Conservation (phyloP, 2,329 filamentous ascomycete genomes). For the Pyricularia grisea region DNA sequence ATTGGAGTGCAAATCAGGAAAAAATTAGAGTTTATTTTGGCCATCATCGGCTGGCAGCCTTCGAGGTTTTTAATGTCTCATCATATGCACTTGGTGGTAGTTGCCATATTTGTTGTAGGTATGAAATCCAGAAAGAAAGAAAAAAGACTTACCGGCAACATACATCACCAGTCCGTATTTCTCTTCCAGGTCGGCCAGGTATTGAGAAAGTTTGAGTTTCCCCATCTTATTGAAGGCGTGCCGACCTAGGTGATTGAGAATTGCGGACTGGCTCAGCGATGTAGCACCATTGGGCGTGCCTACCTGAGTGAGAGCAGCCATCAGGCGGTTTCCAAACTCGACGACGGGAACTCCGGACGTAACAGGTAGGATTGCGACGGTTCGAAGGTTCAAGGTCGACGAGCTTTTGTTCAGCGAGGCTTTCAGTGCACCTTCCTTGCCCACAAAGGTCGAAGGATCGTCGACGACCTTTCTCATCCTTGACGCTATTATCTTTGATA, state of each 20-base stretch:
- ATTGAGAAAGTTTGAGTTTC: conserved; percentile 90
- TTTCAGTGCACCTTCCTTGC: conserved; percentile 45
- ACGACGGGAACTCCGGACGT: conserved; percentile 87
- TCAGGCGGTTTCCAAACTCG: conserved; percentile 83
- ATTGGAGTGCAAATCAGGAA: conserved; percentile 39
- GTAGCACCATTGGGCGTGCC: conserved; percentile 85
- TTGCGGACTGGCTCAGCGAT: conserved; percentile 84
- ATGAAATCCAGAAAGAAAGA: background rate
- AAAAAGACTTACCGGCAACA: conserved; percentile 56
- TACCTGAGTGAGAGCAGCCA: conserved; percentile 82
- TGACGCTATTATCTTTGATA: conserved; percentile 95
- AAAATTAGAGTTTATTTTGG: conserved; percentile 57
- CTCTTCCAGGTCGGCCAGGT: conserved; percentile 92
- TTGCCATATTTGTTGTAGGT: background rate
- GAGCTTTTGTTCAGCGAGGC: conserved; percentile 57
- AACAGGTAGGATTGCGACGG: conserved; percentile 85
- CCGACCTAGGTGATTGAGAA: conserved; percentile 87
- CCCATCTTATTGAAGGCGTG: conserved; percentile 98
- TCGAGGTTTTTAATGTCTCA: conserved; percentile 39
- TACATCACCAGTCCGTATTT: conserved; percentile 95
- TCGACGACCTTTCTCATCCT: conserved; percentile 87
- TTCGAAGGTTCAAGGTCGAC: conserved; percentile 85
- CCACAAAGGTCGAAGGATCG: conserved; percentile 59
- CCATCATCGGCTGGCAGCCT: conserved; percentile 45
- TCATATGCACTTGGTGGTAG: conserved; percentile 27